Base-by-base conservation (phyloP, 257 asterid species). In the Solanum pinnatisectum region DNA sequence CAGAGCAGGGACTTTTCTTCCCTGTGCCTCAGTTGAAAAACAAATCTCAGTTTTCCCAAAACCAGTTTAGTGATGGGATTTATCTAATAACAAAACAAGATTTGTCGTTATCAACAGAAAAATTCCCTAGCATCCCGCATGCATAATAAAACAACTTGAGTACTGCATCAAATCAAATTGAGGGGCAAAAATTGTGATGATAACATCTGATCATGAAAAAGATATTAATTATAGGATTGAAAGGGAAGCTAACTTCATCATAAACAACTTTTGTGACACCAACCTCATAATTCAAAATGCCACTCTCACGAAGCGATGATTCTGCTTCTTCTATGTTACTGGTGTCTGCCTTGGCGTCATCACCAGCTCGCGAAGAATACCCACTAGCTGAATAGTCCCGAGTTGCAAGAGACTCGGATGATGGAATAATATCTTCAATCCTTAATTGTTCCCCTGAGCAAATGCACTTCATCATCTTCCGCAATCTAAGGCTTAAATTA, bases 251-350 rank as follows among this genome's bases (percentile, higher is more conserved):
- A 65, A 18, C 74, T 83, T 15, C 35, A 49, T 8, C 65, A 40
- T 22, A 5, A 23, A 36, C 52, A 86, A 86, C 67, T 32, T 49
- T 81, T 52, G 86, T 32, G 39, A 40, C 49, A 85, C 90, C n/a
- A 72, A 96, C 99, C 99, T 96, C 99, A 63, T 96, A 96, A 88
- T 96, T 96, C 39, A 96, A 88, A 84, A 88, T 94, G 87, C 98
- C 99, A 90, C 96, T 95, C 93, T 96, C 98, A 11, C 99, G 94
- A 76, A 96, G 99, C 3, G 98, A 94, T 25, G 96, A 94, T 88
- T 96, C 99, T 3, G 99, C 99, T 91, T 96, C 98, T 93, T 95
- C 99, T 49, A 96, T 96, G 91, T 95, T 96, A 91, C 96, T 94
- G 18, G 95, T 86, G 87, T 96, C 98, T 33, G 83, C 91, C 86